Evolutionary conservation across 2,329 filamentous ascomycete genomes (phyloP), one percentile per base, ranked within the genome.

Genomic region (Ceratocystiopsis sp.): DNA sequence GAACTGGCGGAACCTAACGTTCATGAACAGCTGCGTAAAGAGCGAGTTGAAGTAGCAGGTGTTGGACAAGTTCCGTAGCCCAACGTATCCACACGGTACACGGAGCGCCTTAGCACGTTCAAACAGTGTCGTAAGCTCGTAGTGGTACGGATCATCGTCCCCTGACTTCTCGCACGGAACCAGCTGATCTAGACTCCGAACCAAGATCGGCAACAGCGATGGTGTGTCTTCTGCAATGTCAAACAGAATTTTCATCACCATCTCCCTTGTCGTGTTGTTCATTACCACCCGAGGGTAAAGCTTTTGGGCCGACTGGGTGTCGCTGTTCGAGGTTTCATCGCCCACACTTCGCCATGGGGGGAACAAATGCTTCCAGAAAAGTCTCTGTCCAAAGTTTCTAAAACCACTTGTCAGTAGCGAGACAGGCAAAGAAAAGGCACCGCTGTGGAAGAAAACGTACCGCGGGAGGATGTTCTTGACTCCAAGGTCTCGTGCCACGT

Each of bases 31-130:
- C 56, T 98, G 91, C 0, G 86, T 89, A 47, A 96, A 71, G 1
- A 98, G 66, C 0, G 91, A 96, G 57, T 98, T 98, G 56, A 96
- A 72, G 57, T 98, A 98, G 61, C 91, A 98, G 0, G 93, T 96
- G 56, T 95, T 94, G 11, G 85, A 91, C 15, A 95, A 70, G 54
- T 98, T 98, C 45, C 73, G 73, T n/a, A 98, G 61, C 1, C 91
- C 91, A n/a, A 82, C 76, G 56, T 93, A 93, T 17, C 85, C 86
- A 48, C 82, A 82, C 1, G 73, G 62, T 2, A 84, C 77, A 48
- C 85, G 76, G n/a, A 93, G 71, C 15, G 75, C 72, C 53, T 73
- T 78, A 35, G 60, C 61, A 33, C 78, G 69, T 41, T 89, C 82
- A 48, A 83, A 80, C 39, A 65, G 59, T 54, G 67, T 72, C 5